Base-by-base conservation (phyloP, 192 early-diverging fungal species). In the Backusella circina region DNA sequence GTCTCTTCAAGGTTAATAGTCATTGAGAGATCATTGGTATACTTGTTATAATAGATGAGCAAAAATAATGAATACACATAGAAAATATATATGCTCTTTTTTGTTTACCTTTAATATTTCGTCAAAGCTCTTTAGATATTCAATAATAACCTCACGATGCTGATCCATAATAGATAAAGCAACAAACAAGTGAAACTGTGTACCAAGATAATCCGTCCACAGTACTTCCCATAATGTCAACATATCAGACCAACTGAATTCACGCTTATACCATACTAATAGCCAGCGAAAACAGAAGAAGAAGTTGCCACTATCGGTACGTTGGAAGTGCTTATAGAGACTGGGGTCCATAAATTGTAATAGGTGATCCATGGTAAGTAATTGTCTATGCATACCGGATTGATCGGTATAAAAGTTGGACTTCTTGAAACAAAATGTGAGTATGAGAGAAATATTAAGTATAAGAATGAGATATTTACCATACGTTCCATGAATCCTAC, bases 281-380 rank as follows among this genome's bases (percentile, higher is more conserved):
- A 99, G 85, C 97, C 97, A 99, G 37, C 98, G 93, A 87, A 98
- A 99, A 82, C 97, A 98, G 81, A 92, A 96, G 77, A 99, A 99
- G 74, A 99, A 86, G 82, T 99, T 97, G 69, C 90, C 85, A 1
- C 94, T 90, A 39, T 98, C 97, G 70, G 88, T 90, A 37, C 80
- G 81, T 65, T 95, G 91, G 65, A 99, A 83, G 73, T 97, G 96
- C 70, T 87, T 84, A 84, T 92, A 94, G 21, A 99, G 83, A 21
- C 77, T 86, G 1, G 95, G 94, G 78, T 98, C 95, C 75, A 97
- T 86, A 38, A 97, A 92, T 79, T 94, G 94, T 16, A 98, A 84
- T 51, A 99, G 79, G 35, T 91, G 84, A 70, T 93, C 90, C 67
- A 99, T 84, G 16, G 91, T 91, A 33, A 88, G 79, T 7, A 99